Percentiles rank a stretch among this genome's conserved stretches.
Evolutionary conservation across 2,329 filamentous ascomycete species (phyloP).

Genomic region (Talaromyces islandicus): DNA sequence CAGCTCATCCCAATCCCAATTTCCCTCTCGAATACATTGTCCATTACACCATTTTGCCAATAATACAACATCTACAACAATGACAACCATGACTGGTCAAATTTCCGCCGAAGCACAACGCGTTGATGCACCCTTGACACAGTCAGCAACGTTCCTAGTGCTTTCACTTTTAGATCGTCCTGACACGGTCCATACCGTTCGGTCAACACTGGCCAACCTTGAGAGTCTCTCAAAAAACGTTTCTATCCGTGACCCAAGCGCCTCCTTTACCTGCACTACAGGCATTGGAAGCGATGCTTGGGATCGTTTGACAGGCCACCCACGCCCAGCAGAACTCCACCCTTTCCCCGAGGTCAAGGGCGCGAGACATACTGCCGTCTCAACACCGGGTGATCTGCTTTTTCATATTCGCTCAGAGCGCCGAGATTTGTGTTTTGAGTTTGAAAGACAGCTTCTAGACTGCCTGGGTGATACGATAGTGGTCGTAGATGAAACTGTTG

Average conservation of each 20-base stretch:
- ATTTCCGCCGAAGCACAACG: slow-evolving; percentile 35
- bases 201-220: slow-evolving; percentile 41
- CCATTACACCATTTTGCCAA: background rate
- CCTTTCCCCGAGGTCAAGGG: slow-evolving; percentile 47
- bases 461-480: slow-evolving; percentile 42
- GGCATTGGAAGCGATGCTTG: slow-evolving; percentile 51
- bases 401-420: slow-evolving; percentile 56
- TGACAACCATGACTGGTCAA: background rate
- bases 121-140: slow-evolving; percentile 48
- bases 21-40: background rate
- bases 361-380: slow-evolving; percentile 45
- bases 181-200: slow-evolving; percentile 36
- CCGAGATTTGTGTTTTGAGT: slow-evolving; percentile 53
- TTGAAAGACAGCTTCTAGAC: slow-evolving; percentile 51
- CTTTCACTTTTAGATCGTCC: slow-evolving; percentile 32
- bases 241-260: slow-evolving; percentile 43
- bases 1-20: background rate
- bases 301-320: slow-evolving; percentile 41
- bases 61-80: background rate
- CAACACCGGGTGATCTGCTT: slow-evolving; percentile 52
- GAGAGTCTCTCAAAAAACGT: slow-evolving; percentile 49
- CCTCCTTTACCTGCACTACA: slow-evolving; percentile 47
- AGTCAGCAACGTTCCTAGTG: slow-evolving; percentile 50
- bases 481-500: slow-evolving; percentile 49
- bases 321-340: slow-evolving; percentile 48